Base-by-base conservation (phyloP, 1,139 yeast genomes). In the Yamadazyma sp. region DNA sequence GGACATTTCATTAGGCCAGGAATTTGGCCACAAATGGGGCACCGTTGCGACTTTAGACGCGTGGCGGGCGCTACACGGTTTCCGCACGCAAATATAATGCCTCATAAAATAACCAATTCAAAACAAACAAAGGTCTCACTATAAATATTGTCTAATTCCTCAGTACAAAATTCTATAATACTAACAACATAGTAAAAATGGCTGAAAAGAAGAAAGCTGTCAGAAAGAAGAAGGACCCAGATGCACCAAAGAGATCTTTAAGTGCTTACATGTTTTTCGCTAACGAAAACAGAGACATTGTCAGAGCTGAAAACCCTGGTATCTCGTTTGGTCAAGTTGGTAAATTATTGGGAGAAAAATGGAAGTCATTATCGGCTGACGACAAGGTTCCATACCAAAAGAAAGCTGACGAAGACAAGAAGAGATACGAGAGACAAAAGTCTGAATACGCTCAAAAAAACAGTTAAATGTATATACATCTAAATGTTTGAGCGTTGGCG, bases 221-320 rank as follows among this genome's bases (percentile, higher is more conserved):
- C 47, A 71, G 77, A 70, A 71, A 70, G 63, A 71, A 71, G 76
- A 71, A 71, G 75, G 97, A 92, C 70, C 97, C 97, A 73, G 90
- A 90, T 69, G 98, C 98, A 50, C 98, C 98, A 65, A 92, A 92
- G 87, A 85, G 97, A 70, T 88, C 97, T 27, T 75, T 92, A 62
- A 88, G 97, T 46, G 97, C 97, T 40, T 92, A 92, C 82, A 90
- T 92, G 97, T 90, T 86, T 79, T 92, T 90, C 61, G 97, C 98
- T 56, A 89, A 88, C 62, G 97, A 89, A 60, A 86, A 86, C 80
- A 89, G 97, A 76, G 97, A 90, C 67, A 79, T 81, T 51, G 96
- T 92, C 54, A 80, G 95, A 67, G 82, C 92, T 47, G 96, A 89
- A 66, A 86, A 90, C 78, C 96, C 96, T 52, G 95, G 95, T 63